Percentiles rank a stretch among this genome's conserved stretches.
phyloP scores from a whole-genome alignment of 2,329 filamentous ascomycete species.

The Fusarium musae region DNA sequence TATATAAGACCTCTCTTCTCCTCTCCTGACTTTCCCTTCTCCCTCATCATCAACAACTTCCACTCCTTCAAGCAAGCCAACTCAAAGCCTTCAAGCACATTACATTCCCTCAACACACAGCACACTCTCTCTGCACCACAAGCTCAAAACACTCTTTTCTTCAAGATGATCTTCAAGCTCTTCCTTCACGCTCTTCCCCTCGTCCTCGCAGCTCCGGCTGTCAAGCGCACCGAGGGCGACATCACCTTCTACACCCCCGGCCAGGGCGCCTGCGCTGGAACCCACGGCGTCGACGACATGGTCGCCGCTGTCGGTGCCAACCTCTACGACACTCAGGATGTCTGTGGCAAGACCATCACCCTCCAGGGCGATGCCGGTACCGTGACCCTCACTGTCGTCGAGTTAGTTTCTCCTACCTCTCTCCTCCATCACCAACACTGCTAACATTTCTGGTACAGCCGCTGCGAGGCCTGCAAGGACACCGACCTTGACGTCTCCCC shows the following conservation, averaged over 20 bases:
- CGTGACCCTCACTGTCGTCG: constrained; percentile 73
- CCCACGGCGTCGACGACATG: constrained; percentile 62
- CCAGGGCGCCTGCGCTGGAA: constrained; percentile 76
- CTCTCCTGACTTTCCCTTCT: neutral
- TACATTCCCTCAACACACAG: neutral
- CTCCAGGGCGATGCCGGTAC: constrained; percentile 60
- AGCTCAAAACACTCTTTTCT: neutral
- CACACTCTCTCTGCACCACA: neutral
- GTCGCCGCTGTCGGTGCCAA: constrained; percentile 75
- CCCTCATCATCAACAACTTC: constrained; percentile 11
- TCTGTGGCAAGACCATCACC: constrained; percentile 74
- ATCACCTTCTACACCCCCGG: constrained; percentile 69
- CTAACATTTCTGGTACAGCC: constrained; percentile 35
- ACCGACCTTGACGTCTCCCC: constrained; percentile 62
- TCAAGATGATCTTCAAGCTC: constrained; percentile 40
- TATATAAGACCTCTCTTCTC: constrained; percentile 25
- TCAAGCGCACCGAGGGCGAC: constrained; percentile 18
- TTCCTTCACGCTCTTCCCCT: constrained; percentile 37
- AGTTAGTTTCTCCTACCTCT: constrained; percentile 46
- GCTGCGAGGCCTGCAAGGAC: constrained; percentile 64
- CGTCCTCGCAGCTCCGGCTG: constrained; percentile 26
- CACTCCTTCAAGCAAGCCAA: neutral
- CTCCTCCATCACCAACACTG: neutral
- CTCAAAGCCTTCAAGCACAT: constrained; percentile 17
- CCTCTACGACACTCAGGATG: constrained; percentile 70